phyloP scores from a whole-genome alignment of 495 filamentous ascomycete genomes.

The Penicillium dipodomyicola region DNA sequence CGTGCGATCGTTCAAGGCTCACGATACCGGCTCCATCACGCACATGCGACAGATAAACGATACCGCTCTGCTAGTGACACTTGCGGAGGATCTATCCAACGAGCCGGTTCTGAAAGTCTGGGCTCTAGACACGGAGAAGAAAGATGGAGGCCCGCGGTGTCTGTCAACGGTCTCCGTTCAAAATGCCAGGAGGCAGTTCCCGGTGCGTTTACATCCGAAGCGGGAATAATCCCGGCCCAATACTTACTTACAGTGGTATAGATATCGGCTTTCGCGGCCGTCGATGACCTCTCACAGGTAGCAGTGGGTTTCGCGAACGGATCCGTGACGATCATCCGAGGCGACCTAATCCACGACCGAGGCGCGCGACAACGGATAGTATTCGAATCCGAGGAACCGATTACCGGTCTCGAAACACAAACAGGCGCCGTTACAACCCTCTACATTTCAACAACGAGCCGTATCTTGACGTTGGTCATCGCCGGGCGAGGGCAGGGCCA shows the following conservation, averaged over 20 bases:
- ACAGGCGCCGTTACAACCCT: conserved; percentile 64
- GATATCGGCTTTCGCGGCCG: conserved; percentile 86
- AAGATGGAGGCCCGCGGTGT: conserved; percentile 83
- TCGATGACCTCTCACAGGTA: conserved; percentile 84
- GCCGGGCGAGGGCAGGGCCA: conserved; percentile 85
- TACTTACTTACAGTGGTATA: conserved; percentile 28
- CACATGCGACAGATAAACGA: conserved; percentile 93
- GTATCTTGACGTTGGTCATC: conserved; percentile 83
- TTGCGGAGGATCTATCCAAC: conserved; percentile 80
- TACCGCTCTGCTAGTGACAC: conserved; percentile 80
- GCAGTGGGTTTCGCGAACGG: conserved; percentile 96
- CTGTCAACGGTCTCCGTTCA: conserved; percentile 79
- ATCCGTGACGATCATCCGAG: conserved; percentile 86
- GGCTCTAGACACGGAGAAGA: conserved; percentile 94
- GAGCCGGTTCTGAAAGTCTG: conserved; percentile 92
- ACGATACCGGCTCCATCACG: conserved; percentile 76
- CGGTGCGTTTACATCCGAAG: conserved; percentile 47
- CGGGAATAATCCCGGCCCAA: neutral
- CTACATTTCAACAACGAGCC: conserved; percentile 86
- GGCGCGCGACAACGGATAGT: conserved; percentile 95
- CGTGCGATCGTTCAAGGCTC: conserved; percentile 78
- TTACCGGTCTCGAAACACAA: conserved; percentile 75
- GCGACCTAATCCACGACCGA: conserved; percentile 91
- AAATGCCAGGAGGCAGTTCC: conserved; percentile 91
- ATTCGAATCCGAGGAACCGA: conserved; percentile 93